Percentiles rank a stretch among this genome's conserved stretches.
phyloP scores from a whole-genome alignment of 176 grass and related monocot species.

The Oryza brachyantha region DNA sequence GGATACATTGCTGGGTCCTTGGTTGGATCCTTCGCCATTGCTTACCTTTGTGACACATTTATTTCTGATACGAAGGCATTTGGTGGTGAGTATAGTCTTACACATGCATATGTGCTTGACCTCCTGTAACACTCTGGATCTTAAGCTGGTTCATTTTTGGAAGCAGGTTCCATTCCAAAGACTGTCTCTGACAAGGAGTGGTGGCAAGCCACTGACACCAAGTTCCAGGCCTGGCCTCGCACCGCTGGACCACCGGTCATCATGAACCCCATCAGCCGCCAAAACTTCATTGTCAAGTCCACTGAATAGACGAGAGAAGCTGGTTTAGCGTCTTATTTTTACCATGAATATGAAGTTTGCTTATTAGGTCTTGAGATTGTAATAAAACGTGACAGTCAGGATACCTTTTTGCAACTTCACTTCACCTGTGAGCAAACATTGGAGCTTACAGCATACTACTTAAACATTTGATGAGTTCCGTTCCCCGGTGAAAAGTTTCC shows the following conservation, averaged over 20 bases:
- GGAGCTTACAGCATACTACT: neutral
- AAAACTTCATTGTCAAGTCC: slow-evolving; percentile 84
- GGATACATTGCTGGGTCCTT: slow-evolving; percentile 26
- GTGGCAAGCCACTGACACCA: slow-evolving; percentile 65
- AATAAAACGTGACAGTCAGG: slow-evolving; percentile 24
- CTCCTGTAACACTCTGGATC: neutral
- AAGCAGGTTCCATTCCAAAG: slow-evolving; percentile 42
- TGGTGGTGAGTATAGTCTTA: slow-evolving; percentile 42
- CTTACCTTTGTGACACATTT: slow-evolving; percentile 44
- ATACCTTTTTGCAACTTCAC: neutral
- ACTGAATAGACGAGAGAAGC: slow-evolving; percentile 13
- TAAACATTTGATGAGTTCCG: neutral
- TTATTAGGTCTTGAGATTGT: slow-evolving; percentile 19
- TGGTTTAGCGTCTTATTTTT: neutral
- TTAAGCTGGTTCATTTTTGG: neutral
- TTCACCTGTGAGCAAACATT: neutral
- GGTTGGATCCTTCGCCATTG: slow-evolving; percentile 32
- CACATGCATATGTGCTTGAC: neutral
- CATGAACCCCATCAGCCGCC: slow-evolving; percentile 94
- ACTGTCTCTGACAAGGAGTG: slow-evolving; percentile 81
- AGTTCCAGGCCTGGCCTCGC: slow-evolving; percentile 92
- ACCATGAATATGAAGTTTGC: slow-evolving; percentile 25
- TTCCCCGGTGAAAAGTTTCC: slow-evolving; percentile 12
- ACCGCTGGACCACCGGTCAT: slow-evolving; percentile 78
- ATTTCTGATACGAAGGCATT: slow-evolving; percentile 57